These are phyloP conservation scores for Diospyros lotus DNA, from an alignment of 148 eudicot genomes.

Conservation along the genomic window DNA sequence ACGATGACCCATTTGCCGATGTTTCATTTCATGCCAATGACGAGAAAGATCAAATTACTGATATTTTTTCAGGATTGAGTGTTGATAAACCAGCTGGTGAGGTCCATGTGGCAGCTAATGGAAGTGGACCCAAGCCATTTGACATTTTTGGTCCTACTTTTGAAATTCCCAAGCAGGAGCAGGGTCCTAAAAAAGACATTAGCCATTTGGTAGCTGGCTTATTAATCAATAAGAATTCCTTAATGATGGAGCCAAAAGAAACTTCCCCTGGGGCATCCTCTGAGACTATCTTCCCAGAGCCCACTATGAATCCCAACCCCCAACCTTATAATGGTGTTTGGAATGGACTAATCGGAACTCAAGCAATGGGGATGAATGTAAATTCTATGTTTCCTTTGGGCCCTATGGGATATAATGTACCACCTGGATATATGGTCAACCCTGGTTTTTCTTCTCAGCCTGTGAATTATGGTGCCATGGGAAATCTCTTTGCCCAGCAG, in stretches of 20 bases:
- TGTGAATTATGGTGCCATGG: slow-evolving; percentile 63
- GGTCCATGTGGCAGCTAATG: slow-evolving; percentile 21
- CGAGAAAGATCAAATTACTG: slow-evolving; percentile 41
- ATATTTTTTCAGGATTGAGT: slow-evolving; percentile 76
- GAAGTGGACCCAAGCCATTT: slow-evolving; percentile 41
- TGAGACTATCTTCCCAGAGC: slow-evolving; percentile 28
- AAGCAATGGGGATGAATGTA: slow-evolving; percentile 34
- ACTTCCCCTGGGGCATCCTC: slow-evolving; percentile 20
- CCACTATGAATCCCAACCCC: slow-evolving; percentile 27
- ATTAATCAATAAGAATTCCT: slow-evolving; percentile 45
- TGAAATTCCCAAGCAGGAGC: slow-evolving; percentile 31
- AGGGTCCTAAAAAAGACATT: slow-evolving; percentile 26
- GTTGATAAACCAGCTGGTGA: slow-evolving; percentile 42
- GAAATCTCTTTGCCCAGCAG: slow-evolving; percentile 64
- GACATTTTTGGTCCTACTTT: slow-evolving; percentile 57
- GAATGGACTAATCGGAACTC: slow-evolving; percentile 37
- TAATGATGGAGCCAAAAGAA: slow-evolving; percentile 32
- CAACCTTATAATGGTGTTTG: slow-evolving; percentile 30
- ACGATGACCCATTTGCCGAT: slow-evolving; percentile 93
- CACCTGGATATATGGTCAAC: slow-evolving; percentile 60
- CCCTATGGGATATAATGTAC: slow-evolving; percentile 46
- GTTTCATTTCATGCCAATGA: slow-evolving; percentile 66
- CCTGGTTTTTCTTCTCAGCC: slow-evolving; percentile 62
- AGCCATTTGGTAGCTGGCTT: slow-evolving; percentile 60
- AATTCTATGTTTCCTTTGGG: slow-evolving; percentile 63